Conservation (phyloP, 2,329 filamentous ascomycete species). For the Fonsecaea nubica region DNA sequence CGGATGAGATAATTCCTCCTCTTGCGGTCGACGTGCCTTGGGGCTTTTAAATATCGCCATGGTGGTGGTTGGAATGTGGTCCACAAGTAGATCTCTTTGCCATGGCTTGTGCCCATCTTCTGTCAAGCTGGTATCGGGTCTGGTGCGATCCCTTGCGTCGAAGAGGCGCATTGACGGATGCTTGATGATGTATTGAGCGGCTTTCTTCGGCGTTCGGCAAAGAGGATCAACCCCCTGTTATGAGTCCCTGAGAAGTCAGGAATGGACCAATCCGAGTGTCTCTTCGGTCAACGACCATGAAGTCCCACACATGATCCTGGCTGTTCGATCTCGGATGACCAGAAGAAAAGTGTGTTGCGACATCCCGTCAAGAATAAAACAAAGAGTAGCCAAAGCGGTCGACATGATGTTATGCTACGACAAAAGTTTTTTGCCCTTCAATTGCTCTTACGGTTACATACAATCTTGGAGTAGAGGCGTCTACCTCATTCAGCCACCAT, state of each 20-base stretch:
- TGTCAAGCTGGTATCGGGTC: neutral
- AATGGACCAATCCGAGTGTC: neutral
- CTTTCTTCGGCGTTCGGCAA: neutral
- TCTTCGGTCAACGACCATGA: neutral
- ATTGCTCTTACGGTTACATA: no score
- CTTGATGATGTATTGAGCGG: neutral
- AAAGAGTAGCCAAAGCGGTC: neutral
- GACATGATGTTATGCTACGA: neutral
- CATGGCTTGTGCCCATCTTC: neutral
- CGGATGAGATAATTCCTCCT: no score
- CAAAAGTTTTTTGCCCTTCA: no score
- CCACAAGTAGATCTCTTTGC: neutral
- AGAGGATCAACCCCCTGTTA: neutral
- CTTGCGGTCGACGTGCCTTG: neutral
- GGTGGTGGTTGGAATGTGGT: neutral
- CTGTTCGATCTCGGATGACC: neutral
- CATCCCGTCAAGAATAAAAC: neutral
- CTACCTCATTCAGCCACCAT: constrained; percentile 11
- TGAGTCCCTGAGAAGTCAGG: neutral
- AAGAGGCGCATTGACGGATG: neutral
- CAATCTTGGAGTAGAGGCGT: no score
- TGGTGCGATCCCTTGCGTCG: neutral
- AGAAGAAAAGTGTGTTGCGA: neutral
- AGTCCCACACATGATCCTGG: neutral
- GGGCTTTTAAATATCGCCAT: neutral